These are phyloP conservation scores for Hibiscus tridactylites DNA, from an alignment of 345 rosid species.

Conservation along the genomic window DNA sequence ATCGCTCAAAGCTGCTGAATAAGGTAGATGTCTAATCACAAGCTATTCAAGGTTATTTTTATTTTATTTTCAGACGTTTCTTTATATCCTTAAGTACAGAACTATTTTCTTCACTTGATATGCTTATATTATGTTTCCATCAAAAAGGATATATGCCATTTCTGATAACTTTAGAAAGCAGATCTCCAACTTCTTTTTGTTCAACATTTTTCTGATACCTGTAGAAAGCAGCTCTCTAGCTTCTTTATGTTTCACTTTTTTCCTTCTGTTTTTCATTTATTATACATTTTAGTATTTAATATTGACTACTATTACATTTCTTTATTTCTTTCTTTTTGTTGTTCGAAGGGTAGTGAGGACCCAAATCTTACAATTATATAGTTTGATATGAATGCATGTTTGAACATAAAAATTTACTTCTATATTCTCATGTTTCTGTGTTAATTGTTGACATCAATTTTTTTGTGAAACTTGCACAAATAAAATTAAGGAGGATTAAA, in stretches of 20 bases:
- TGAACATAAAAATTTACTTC: neutral
- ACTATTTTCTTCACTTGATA: neutral
- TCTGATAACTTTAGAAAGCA: neutral
- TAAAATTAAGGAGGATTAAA: neutral
- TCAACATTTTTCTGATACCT: neutral
- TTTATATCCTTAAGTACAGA: neutral
- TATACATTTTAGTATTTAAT: neutral
- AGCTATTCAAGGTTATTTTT: slow-evolving; percentile 2
- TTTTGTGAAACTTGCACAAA: neutral
- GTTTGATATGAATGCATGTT: neutral
- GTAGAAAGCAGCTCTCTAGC: neutral
- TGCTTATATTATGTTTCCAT: neutral
- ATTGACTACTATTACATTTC: neutral
- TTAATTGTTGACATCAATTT: neutral
- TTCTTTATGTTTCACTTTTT: neutral
- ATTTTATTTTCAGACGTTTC: neutral
- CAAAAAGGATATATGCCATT: neutral
- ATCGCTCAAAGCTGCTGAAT: slow-evolving; percentile 37
- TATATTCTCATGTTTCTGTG: neutral
- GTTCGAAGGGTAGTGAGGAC: neutral
- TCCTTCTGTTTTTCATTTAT: neutral
- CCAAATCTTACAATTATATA: neutral
- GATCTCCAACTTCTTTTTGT: neutral
- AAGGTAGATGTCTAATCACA: slow-evolving; percentile 28
- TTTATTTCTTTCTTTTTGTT: neutral